Evolutionary conservation across 345 rosid genomes (phyloP), one percentile per base, ranked within the genome.

Genomic region (Hibiscus mutabilis): DNA sequence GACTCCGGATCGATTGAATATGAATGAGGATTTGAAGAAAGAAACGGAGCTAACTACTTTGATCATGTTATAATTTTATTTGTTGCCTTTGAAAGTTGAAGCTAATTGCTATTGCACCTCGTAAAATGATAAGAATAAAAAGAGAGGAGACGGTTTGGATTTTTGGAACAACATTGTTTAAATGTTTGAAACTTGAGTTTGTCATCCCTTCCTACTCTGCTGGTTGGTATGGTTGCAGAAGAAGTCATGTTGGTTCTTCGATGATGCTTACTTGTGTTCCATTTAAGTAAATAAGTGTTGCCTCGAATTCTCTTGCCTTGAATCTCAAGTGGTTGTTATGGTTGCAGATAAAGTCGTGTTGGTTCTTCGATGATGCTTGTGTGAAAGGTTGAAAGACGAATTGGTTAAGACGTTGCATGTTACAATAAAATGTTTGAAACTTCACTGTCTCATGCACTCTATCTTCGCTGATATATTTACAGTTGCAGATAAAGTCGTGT

Each of bases 41-140:
- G 85, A 79, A 72, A 75, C 64, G 27, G 84, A 75, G 89, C 88
- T 85, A 25, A 46, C 21, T 9, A 31, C 16, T 62, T 24, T 1
- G 3, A 10, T 21, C 14, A 18, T 18, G 31, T 3, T 51, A 1
- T 31, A 31, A 12, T 55, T 6, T 12, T 55, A 47, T 55, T 33
- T 33, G 35, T 33, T 33, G 2, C 16, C 18, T 19, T 40, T 11
- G 27, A 4, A 35, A 18, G 15, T 42, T 37, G 49, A 37, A 35
- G n/a, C 13, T 9, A 35, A 18, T 4, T 37, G 42, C 10, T 37
- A 4, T 33, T 33, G 35, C 5, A 33, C 42, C 42, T 37, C 11
- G 8, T 8, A 37, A 37, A 37, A 37, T 37, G 42, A 37, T 37
- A 37, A 37, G 10, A 37, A 7, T 37, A 37, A 6, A 61, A 10